Conservation (phyloP, 768 basidiomycete species). For the Galerina marginata region DNA sequence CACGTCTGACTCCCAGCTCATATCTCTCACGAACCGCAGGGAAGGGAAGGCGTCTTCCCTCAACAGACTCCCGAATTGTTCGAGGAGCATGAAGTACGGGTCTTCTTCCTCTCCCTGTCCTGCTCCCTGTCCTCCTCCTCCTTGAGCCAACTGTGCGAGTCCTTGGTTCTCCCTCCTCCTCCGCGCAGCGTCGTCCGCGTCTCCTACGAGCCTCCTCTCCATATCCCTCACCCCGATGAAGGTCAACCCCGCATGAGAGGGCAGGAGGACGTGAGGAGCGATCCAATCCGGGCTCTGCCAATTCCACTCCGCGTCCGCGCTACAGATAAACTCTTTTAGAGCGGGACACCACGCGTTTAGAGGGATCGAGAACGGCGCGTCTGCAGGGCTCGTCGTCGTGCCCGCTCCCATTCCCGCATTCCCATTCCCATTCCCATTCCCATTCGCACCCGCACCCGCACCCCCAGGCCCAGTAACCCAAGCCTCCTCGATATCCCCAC, state of each 20-base stretch:
- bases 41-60: slow-evolving; percentile 64
- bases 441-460: slow-evolving; percentile 4
- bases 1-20: slow-evolving; percentile 61
- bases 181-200: slow-evolving; percentile 35
- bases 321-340: slow-evolving; percentile 71
- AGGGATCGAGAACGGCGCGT: slow-evolving; percentile 35
- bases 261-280: slow-evolving; percentile 74
- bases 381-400: not conserved
- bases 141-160: not conserved
- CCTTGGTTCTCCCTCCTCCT: slow-evolving; percentile 17
- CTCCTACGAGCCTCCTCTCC: slow-evolving; percentile 62
- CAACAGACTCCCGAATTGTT: slow-evolving; percentile 68
- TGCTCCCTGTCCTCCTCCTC: not conserved
- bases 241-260: slow-evolving; percentile 62
- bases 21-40: slow-evolving; percentile 65
- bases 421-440: not conserved
- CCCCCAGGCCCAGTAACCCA: slow-evolving; percentile 55
- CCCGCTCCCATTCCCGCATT: not conserved
- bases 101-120: slow-evolving; percentile 38
- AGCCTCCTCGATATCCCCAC: slow-evolving; percentile 68
- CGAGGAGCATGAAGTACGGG: slow-evolving; percentile 66
- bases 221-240: slow-evolving; percentile 78
- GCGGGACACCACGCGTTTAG: slow-evolving; percentile 76
- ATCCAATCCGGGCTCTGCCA: slow-evolving; percentile 84
- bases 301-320: slow-evolving; percentile 82